Evolutionary conservation across 768 basidiomycete species (phyloP).

Genomic region (Mycena latifolia): DNA sequence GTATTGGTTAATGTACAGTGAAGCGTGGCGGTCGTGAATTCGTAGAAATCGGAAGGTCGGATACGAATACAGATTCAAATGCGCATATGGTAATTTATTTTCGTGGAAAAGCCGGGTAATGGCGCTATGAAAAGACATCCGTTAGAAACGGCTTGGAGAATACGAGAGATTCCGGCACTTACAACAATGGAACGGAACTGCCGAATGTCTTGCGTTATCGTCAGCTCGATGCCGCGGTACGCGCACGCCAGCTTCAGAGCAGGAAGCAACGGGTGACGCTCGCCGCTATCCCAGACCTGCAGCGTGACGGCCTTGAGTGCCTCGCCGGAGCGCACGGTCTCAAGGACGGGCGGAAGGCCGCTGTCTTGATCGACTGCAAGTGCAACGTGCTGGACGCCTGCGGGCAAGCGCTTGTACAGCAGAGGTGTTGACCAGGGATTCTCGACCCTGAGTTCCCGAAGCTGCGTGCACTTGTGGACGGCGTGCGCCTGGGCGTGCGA

Average conservation of each 20-base stretch:
- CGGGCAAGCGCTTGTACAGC: conserved; percentile 63
- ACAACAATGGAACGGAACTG: conserved; percentile 66
- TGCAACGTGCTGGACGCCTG: conserved; percentile 66
- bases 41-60: conserved; percentile 16
- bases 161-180: conserved; percentile 43
- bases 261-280: conserved; percentile 62
- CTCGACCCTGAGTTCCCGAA: conserved; percentile 70
- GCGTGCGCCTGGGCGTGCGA: conserved; percentile 60
- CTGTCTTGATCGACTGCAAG: conserved; percentile 72
- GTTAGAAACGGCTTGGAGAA: conserved; percentile 19
- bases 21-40: conserved; percentile 27
- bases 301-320: conserved; percentile 64
- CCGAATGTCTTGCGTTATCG: conserved; percentile 62
- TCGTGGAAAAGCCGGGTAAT: conserved; percentile 38
- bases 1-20: conserved; percentile 33
- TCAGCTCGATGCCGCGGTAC: conserved; percentile 67
- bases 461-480: conserved; percentile 60
- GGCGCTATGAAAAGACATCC: conserved; percentile 37
- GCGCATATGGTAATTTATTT: conserved; percentile 9
- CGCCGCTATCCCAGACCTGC: conserved; percentile 66
- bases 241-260: conserved; percentile 76
- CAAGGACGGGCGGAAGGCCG: conserved; percentile 64
- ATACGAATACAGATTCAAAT: conserved; percentile 26
- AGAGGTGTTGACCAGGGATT: conserved; percentile 58
- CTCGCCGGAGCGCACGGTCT: conserved; percentile 60